These are phyloP conservation scores for Microsporum ferrugineum DNA, from an alignment of 2,329 filamentous ascomycete genomes.

Conservation along the genomic window DNA sequence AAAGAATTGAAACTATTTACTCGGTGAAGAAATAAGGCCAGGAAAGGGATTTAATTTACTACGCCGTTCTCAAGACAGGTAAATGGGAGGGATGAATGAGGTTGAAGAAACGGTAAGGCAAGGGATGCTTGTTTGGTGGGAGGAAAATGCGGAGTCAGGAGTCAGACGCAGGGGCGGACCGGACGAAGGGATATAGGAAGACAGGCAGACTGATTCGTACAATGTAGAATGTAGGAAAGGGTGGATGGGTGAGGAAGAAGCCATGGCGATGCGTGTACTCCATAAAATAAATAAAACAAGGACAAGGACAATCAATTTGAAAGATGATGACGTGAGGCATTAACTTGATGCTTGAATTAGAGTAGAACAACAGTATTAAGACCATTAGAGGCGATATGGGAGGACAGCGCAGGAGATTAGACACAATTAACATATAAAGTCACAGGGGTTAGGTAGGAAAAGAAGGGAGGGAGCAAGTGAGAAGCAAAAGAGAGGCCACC, in stretches of 20 bases:
- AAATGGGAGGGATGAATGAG: not conserved
- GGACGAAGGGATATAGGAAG: not conserved
- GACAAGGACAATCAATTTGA: not conserved
- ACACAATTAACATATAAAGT: not conserved
- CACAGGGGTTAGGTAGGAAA: not conserved
- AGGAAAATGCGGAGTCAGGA: too few relatives aligned
- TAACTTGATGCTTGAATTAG: not conserved
- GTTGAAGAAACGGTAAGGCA: not conserved
- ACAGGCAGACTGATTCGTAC: not conserved
- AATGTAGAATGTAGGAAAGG: not conserved
- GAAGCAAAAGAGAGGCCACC: not conserved
- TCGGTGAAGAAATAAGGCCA: not conserved
- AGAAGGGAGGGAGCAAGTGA: not conserved
- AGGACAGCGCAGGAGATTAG: not conserved
- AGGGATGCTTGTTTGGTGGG: too few relatives aligned
- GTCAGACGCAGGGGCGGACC: not conserved
- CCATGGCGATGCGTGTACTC: not conserved
- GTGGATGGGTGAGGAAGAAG: not conserved
- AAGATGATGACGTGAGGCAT: not conserved
- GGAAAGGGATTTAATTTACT: not conserved
- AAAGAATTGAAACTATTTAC: not conserved
- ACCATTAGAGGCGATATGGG: not conserved
- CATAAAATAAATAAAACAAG: not conserved
- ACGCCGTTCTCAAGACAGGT: not conserved
- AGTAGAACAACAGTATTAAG: not conserved